A percentile compares a stretch with the other conserved stretches of the same genome.
Conservation (phyloP, 2,329 filamentous ascomycete species). For the Penicillium sp. region DNA sequence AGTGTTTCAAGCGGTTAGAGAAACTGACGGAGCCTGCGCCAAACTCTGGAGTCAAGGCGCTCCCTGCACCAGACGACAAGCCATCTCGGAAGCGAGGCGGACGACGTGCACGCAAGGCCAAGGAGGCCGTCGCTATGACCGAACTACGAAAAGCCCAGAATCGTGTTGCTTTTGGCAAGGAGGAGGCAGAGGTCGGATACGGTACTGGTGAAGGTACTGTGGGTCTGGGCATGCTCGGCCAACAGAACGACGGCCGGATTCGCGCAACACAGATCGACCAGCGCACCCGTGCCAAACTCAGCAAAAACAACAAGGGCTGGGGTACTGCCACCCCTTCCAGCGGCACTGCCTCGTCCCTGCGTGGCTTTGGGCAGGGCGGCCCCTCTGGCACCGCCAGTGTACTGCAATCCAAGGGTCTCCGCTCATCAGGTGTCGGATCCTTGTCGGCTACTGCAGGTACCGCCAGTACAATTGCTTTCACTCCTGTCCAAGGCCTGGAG, state of each 20-base stretch:
- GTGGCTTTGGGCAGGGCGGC: slow-evolving; percentile 71
- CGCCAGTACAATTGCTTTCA: slow-evolving; percentile 88
- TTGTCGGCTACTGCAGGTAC: slow-evolving; percentile 72
- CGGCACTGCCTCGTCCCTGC: slow-evolving; percentile 76
- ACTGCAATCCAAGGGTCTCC: slow-evolving; percentile 78
- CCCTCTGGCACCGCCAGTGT: slow-evolving; percentile 67
- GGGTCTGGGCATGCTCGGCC: slow-evolving; percentile 94
- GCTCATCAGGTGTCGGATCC: slow-evolving; percentile 80
- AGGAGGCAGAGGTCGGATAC: slow-evolving; percentile 92
- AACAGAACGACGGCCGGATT: slow-evolving; percentile 84
- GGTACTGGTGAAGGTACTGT: slow-evolving; percentile 83
- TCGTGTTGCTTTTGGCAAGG: slow-evolving; percentile 91
- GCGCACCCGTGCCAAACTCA: slow-evolving; percentile 88
- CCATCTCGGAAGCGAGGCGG: slow-evolving; percentile 91
- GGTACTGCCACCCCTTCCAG: slow-evolving; percentile 68
- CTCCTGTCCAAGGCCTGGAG: slow-evolving; percentile 91
- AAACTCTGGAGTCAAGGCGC: slow-evolving; percentile 83
- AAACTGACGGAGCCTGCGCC: slow-evolving; percentile 91
- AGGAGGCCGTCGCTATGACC: slow-evolving; percentile 96
- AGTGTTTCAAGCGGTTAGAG: slow-evolving; percentile 84
- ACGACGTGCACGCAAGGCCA: slow-evolving; percentile 86
- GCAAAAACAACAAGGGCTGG: slow-evolving; percentile 96
- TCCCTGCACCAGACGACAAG: slow-evolving; percentile 94
- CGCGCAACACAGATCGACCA: slow-evolving; percentile 89
- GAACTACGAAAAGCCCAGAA: slow-evolving; percentile 96